phyloP scores from a whole-genome alignment of 2,329 filamentous ascomycete genomes.

The Sodiomyces alkalinus region DNA sequence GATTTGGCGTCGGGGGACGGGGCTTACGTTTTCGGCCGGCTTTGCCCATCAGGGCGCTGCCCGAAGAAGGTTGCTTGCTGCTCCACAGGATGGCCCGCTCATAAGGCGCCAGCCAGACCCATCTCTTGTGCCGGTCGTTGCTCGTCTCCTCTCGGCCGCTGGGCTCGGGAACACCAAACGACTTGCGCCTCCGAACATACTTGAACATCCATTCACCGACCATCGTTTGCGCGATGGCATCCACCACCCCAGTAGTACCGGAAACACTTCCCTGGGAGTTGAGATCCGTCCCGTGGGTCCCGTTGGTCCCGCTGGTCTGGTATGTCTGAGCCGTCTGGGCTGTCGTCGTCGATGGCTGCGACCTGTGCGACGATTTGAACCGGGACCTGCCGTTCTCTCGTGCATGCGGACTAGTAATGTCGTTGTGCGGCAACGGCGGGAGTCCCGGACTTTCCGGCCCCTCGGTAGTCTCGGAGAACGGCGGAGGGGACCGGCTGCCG shows the following conservation, averaged over 20 bases:
- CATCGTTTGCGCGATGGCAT: conserved; percentile 97
- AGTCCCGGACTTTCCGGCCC: conserved; percentile 53
- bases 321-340: conserved; percentile 28
- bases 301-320: conserved; percentile 25
- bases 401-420: conserved; percentile 47
- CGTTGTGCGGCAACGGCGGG: conserved; percentile 60
- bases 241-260: conserved; percentile 69
- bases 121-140: conserved; percentile 78
- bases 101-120: conserved; percentile 97
- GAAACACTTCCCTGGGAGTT: conserved; percentile 25
- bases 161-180: conserved; percentile 62
- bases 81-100: conserved; percentile 96
- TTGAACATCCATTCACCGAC: conserved; percentile 97
- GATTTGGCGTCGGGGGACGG: conserved; percentile 9
- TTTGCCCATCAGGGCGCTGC: conserved; percentile 82
- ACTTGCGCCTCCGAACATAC: conserved; percentile 75
- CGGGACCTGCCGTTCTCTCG: conserved; percentile 23
- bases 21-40: conserved; percentile 79
- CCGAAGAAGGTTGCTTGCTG: conserved; percentile 85
- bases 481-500: conserved; percentile 45
- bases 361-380: conserved; percentile 30
- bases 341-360: conserved; percentile 47
- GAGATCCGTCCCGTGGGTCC: conserved; percentile 30
- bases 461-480: conserved; percentile 52
- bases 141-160: conserved; percentile 54